Percentiles rank a stretch among this genome's conserved stretches.
These are phyloP conservation scores for Fusarium hainanense DNA, from an alignment of 2,329 filamentous ascomycete genomes.

Conservation along the genomic window DNA sequence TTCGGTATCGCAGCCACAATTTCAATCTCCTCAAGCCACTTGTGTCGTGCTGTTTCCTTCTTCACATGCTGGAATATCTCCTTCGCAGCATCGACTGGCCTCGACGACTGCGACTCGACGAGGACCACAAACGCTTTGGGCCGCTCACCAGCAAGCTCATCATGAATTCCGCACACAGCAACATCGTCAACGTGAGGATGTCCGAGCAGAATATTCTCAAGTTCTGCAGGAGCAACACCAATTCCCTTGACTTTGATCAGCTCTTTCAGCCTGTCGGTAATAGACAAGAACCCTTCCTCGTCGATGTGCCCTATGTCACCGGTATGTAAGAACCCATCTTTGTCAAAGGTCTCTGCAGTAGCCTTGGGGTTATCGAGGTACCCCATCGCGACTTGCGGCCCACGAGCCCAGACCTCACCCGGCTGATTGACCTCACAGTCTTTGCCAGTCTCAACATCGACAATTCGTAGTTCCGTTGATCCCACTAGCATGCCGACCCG, in stretches of 20 bases:
- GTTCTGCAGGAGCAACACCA: conserved; percentile 12
- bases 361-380: neutral
- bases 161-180: neutral
- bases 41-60: neutral
- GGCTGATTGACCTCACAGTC: conserved; percentile 70
- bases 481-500: conserved; percentile 48
- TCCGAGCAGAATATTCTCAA: neutral
- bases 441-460: conserved; percentile 68
- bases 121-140: conserved; percentile 11
- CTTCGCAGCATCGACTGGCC: neutral
- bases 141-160: neutral
- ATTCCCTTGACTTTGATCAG: conserved; percentile 24
- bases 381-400: conserved; percentile 5
- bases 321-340: neutral
- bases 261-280: conserved; percentile 10
- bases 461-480: conserved; percentile 76
- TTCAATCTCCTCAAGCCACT: conserved; percentile 19
- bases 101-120: neutral
- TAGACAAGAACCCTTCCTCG: neutral
- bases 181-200: neutral
- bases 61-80: neutral
- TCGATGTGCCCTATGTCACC: conserved; percentile 8
- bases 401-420: conserved; percentile 48
- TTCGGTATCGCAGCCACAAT: conserved; percentile 8
- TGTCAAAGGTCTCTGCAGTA: neutral